phyloP scores from a whole-genome alignment of 345 rosid species.

The Odontarrhena argentea region DNA sequence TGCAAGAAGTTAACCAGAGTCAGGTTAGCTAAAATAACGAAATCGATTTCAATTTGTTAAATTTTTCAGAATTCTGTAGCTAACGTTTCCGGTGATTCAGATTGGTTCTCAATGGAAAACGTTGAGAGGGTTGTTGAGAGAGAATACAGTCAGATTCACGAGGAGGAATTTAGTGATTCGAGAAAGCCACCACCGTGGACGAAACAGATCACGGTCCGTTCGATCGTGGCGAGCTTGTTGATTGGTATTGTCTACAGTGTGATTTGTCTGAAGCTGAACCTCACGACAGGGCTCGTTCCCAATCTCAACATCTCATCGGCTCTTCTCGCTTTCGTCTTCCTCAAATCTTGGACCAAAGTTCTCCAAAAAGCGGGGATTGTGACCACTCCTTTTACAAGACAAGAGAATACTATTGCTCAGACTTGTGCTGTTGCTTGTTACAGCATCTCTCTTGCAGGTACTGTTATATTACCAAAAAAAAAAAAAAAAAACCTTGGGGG shows the following conservation, averaged over 20 bases:
- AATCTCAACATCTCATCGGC: conserved; percentile 98
- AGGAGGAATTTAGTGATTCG: conserved; percentile 32
- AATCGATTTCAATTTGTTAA: background rate
- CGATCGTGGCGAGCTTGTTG: conserved; percentile 62
- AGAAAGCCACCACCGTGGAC: conserved; percentile 75
- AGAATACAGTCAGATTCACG: conserved; percentile 15
- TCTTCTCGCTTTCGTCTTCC: conserved; percentile 70
- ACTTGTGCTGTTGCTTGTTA: conserved; percentile 97
- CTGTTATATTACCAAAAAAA: background rate
- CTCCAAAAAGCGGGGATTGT: conserved; percentile 71
- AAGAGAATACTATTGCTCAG: conserved; percentile 90
- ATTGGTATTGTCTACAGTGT: conserved; percentile 88
- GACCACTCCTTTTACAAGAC: conserved; percentile 76
- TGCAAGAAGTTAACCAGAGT: background rate
- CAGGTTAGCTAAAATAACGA: background rate
- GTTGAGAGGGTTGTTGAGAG: conserved; percentile 19
- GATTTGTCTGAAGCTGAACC: conserved; percentile 82
- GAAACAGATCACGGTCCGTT: conserved; percentile 76
- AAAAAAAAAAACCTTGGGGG: too few species aligned
- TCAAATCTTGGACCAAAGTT: conserved; percentile 80
- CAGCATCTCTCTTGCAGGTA: conserved; percentile 89
- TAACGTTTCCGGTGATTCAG: background rate
- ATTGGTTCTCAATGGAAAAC: conserved; percentile 15
- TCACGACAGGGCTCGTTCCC: conserved; percentile 92
- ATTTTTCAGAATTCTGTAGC: background rate